Evolutionary conservation across 805 yeast species (phyloP), one percentile per base, ranked within the genome.

Genomic region (Metschnikowia rubicola): DNA sequence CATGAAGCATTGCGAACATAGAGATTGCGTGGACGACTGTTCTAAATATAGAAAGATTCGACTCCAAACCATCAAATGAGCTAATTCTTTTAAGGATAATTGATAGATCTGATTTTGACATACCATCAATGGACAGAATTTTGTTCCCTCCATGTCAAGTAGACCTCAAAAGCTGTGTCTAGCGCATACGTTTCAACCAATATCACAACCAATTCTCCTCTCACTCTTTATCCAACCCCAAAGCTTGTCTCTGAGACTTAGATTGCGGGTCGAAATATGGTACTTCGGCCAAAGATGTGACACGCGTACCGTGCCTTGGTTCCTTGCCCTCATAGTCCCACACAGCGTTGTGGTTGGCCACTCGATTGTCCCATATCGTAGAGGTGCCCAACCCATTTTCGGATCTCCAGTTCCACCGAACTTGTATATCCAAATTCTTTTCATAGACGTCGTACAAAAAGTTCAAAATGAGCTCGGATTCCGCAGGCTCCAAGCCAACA

Each of bases 291-390:
- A 79, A 67, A 1, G 81, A 61, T 1, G 68, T 61, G 11, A 66
- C 69, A 55, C 84, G 73, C 6, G 54, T 53, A 11, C 56, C 59
- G 42, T 47, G 51, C 62, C 80, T 62, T 12, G 71, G 68, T 39
- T 65, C 73, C 35, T 55, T 39, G 11, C 66, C 67, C 51, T 73
- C 76, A 59, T 75, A 72, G 53, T 77, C 81, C 63, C 72, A 66
- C 12, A 77, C 70, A 12, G 81, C 81, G 48, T 66, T 64, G 64
- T 81, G 86, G 45, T 70, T 71, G 19, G 79, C 67, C 41, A 76
- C 55, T 59, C 84, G 65, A 66, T 80, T 80, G 56, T 80, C 84
- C 84, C 84, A 80, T 30, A 79, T 53, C 7, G 81, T 84, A 32
- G 78, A 66, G 32, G 79, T 72, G 31, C 79, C 79, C 11, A 59